Evolutionary conservation across 495 filamentous ascomycete species (phyloP).

Genomic region (Cercophora scortea): DNA sequence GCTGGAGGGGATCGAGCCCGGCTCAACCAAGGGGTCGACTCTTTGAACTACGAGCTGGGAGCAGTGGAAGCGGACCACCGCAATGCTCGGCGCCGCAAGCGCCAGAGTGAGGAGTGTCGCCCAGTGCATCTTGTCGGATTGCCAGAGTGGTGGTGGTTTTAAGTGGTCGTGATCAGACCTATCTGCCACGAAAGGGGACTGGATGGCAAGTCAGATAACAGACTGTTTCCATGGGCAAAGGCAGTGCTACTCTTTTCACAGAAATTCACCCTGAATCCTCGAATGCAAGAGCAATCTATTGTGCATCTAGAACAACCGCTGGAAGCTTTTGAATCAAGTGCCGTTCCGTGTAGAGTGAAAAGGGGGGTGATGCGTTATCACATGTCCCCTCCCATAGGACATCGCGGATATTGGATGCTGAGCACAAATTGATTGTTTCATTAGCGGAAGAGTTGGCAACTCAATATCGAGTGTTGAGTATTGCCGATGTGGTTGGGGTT

Average conservation of each 20-base stretch:
- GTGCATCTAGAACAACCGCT: background rate
- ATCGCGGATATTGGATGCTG: too few relatives aligned
- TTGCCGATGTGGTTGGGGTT: too few relatives aligned
- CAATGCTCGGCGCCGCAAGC: constrained; percentile 20
- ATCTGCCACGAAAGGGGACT: background rate
- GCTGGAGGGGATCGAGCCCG: constrained; percentile 22
- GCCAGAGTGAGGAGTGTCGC: constrained; percentile 19
- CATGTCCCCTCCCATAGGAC: too few relatives aligned
- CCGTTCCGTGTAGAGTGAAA: too few relatives aligned
- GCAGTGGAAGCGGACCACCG: constrained; percentile 29
- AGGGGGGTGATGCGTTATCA: too few relatives aligned
- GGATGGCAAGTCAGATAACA: background rate
- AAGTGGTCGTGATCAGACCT: background rate
- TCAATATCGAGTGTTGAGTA: too few relatives aligned
- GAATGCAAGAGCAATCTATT: background rate
- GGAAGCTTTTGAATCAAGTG: too few relatives aligned
- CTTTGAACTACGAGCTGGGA: constrained; percentile 27
- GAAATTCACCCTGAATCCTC: background rate
- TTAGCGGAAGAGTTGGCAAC: too few relatives aligned
- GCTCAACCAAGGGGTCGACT: constrained; percentile 25
- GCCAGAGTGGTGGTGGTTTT: background rate
- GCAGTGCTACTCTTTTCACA: background rate
- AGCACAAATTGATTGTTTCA: too few relatives aligned
- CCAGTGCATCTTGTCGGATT: constrained; percentile 22
- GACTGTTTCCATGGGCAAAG: background rate